phyloP scores from a whole-genome alignment of 495 filamentous ascomycete genomes.

The Lasiosphaeris hirsuta region DNA sequence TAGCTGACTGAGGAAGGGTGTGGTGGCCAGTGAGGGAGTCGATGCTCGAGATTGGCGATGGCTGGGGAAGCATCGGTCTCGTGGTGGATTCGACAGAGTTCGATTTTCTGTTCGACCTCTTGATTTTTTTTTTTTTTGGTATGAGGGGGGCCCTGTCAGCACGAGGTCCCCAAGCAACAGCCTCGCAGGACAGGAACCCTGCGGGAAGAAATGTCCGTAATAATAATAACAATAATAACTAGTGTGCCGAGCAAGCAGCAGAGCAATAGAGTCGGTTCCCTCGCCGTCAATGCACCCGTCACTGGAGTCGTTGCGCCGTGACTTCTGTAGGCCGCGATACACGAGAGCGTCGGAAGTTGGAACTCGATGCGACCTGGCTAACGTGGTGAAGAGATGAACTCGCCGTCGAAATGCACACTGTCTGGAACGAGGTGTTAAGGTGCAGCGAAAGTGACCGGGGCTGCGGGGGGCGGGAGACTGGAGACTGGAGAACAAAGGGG shows the following conservation, averaged over 20 bases:
- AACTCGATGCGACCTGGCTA: neutral
- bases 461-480: conserved; percentile 7
- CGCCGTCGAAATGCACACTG: no score
- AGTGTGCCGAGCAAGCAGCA: neutral
- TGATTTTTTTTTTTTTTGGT: conserved; percentile 31
- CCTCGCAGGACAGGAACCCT: neutral
- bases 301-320: no score
- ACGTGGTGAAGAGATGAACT: neutral
- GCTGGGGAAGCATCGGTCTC: conserved; percentile 38
- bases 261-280: neutral
- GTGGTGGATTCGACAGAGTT: conserved; percentile 29
- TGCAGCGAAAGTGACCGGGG: conserved; percentile 4
- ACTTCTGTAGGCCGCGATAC: neutral
- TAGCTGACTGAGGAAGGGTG: conserved; percentile 9
- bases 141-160: conserved; percentile 24
- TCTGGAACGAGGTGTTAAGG: neutral
- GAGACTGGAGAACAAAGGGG: neutral
- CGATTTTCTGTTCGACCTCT: conserved; percentile 33
- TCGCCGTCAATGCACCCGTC: neutral
- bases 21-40: conserved; percentile 25
- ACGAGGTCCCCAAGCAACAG: conserved; percentile 13
- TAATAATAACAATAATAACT: neutral
- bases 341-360: neutral
- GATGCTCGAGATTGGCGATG: conserved; percentile 33
- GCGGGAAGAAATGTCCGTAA: neutral